These are phyloP conservation scores for Monilinia fructigena DNA, from an alignment of 2,329 filamentous ascomycete species.

Conservation along the genomic window DNA sequence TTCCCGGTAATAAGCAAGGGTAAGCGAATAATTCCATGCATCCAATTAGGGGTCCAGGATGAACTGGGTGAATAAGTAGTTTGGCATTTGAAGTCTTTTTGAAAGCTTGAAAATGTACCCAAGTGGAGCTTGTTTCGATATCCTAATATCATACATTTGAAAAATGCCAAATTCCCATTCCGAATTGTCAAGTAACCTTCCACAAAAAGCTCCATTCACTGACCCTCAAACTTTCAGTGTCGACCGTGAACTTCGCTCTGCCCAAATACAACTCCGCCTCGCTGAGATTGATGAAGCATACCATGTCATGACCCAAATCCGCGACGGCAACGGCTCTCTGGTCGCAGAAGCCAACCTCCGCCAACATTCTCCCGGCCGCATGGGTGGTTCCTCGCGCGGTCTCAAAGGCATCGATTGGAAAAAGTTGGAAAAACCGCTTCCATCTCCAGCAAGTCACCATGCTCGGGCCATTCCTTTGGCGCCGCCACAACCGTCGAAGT, in stretches of 20 bases:
- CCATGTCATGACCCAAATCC: constrained; percentile 54
- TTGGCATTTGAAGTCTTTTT: neutral
- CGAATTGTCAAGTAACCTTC: neutral
- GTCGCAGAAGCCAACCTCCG: constrained; percentile 54
- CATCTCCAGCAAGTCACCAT: constrained; percentile 57
- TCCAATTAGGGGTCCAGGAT: too few species aligned
- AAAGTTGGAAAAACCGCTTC: constrained; percentile 55
- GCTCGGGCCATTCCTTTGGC: constrained; percentile 67
- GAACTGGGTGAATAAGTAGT: neutral
- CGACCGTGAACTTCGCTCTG: constrained; percentile 57
- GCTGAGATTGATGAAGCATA: constrained; percentile 65
- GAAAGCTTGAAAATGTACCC: neutral
- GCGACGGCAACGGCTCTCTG: constrained; percentile 52
- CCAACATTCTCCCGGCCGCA: constrained; percentile 49
- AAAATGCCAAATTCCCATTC: neutral
- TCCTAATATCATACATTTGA: neutral
- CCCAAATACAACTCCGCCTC: constrained; percentile 61
- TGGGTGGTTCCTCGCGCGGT: constrained; percentile 58
- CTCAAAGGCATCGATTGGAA: constrained; percentile 56
- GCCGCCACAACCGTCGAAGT: constrained; percentile 63
- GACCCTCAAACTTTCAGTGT: constrained; percentile 40
- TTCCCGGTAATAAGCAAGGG: constrained; percentile 55
- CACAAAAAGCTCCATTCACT: neutral
- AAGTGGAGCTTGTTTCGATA: neutral
- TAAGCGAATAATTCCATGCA: neutral